Evolutionary conservation across 1,284 basidiomycete species (phyloP).

Genomic region (Thecaphora thlaspeos): DNA sequence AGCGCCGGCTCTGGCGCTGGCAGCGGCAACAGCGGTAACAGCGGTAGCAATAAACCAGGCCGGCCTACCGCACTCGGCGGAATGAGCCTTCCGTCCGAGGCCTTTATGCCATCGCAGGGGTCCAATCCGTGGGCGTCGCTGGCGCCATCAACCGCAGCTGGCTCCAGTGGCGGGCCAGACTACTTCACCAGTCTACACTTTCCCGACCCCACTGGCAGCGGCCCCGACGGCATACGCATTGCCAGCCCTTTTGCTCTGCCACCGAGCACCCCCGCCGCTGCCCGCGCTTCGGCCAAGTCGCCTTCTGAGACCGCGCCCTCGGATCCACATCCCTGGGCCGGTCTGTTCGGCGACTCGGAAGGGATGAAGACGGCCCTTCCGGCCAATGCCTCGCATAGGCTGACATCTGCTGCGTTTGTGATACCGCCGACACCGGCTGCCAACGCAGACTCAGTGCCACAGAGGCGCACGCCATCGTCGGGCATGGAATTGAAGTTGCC

Average conservation of each 20-base stretch:
- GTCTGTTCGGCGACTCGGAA: constrained; percentile 22
- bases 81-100: too few relatives aligned
- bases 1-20: too few relatives aligned
- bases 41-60: too few relatives aligned
- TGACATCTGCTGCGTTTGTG: constrained; percentile 11
- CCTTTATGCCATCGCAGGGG: too few relatives aligned
- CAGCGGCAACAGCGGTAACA: too few relatives aligned
- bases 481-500: constrained; percentile 5
- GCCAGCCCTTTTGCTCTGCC: constrained; percentile 30
- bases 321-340: constrained; percentile 31
- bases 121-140: too few relatives aligned
- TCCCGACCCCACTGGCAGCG: constrained; percentile 10
- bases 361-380: constrained; percentile 35
- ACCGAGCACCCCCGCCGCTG: constrained; percentile 7
- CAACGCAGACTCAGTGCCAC: constrained; percentile 5
- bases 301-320: not conserved
- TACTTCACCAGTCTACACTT: constrained; percentile 32
- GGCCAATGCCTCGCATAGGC: not conserved
- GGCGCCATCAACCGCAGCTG: constrained; percentile 4
- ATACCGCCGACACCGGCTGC: constrained; percentile 30
- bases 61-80: too few relatives aligned
- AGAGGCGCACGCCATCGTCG: constrained; percentile 3
- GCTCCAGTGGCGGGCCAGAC: constrained; percentile 14
- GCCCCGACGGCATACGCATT: constrained; percentile 13
- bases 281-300: constrained; percentile 9